Base-by-base conservation (phyloP, 495 filamentous ascomycete species). In the Hypoxylon perforatum region DNA sequence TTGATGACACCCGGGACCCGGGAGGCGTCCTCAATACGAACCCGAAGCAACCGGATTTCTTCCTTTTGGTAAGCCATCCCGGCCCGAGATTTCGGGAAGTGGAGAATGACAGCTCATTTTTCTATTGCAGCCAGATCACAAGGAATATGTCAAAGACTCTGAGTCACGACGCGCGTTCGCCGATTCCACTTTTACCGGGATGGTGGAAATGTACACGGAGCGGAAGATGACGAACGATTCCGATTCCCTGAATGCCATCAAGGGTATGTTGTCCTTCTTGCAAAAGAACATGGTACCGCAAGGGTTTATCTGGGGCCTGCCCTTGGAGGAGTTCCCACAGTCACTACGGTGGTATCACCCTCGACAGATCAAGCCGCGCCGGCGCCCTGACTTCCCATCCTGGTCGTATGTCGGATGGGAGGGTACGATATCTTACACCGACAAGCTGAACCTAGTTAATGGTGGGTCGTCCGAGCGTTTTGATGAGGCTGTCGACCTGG, bases 381-480 rank as follows among this genome's bases (percentile, higher is more conserved):
- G 69, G 4, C 50, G 61, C 10, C 8, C 25, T 7, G 36, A 1
- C 0, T 71, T 71, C 15, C 60, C 65, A 3, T 60, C 52, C 3
- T 71, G 65, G 69, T 17, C 33, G 3, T 71, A 61, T 56, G 56
- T 44, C 9, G 69, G 69, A 0, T 69, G 69, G 69, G 41, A 58
- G 14, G 69, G 65, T 0, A 28, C 36, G 1, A 54, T 61, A 18
- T 14, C 14, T 17, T 46, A 25, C 18, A 10, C 39, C 23, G 46
- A 11, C n/a, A 11, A 51, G 41, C 23, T 51, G 30, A 25, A 28
- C 15, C 9, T 18, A n/a, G 19, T 11, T 19, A 17, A 36, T 3
- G 17, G 25, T 18, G 28, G 47, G 11, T 25, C 23, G 0, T 30
- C 12, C 23, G 46, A 21, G 4, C 23, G 12, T 2, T 25, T 48